Base-by-base conservation (phyloP, 371 early-diverging fungal genomes). In the Conidiobolus coronatus region DNA sequence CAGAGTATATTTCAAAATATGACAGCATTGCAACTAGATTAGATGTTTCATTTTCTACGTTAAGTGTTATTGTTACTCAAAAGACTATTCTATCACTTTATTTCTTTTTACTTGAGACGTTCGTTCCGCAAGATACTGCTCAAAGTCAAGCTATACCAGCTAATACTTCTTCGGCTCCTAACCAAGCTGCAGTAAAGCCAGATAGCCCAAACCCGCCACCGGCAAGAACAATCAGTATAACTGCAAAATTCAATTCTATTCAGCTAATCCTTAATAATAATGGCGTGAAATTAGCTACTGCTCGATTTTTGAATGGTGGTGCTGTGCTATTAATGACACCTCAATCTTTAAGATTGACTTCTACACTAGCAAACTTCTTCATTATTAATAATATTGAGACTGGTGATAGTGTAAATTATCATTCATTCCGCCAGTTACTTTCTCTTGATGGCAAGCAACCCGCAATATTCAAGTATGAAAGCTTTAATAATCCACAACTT, bases 391-490 rank as follows among this genome's bases (percentile, higher is more conserved):
- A 79, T 39, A 53, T 69, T 22, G 61, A 52, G 39, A 56, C 60
- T 20, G 38, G 49, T 21, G 55, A 55, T 33, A 44, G 15, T 2
- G 39, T 38, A 24, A 17, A 17, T 8, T 12, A 18, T 7, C 35
- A 50, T 24, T 21, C 54, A 1, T 46, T 55, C 42, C 62, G 65
- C 29, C 62, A 78, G 47, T 63, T 92, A 11, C 56, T 95, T 24
- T 70, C 72, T 0, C 85, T 94, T 48, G 83, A 88, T 56, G 89
- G 90, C 6, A 78, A 83, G 35, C 81, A 91, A 45, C 62, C 87
- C 15, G 88, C 87, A 7, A 81, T 85, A 50, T 75, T 96, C 43
- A 64, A 66, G 2, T 92, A 81, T 57, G 81, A 86, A 50, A 86
- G 86, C 0, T 88, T 68, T 59, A 59, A 60, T 29, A 49, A 54